A percentile compares a stretch with the other conserved stretches of the same genome.
Conservation (phyloP, 257 asterid genomes). For the Solanum ossicruentum region DNA sequence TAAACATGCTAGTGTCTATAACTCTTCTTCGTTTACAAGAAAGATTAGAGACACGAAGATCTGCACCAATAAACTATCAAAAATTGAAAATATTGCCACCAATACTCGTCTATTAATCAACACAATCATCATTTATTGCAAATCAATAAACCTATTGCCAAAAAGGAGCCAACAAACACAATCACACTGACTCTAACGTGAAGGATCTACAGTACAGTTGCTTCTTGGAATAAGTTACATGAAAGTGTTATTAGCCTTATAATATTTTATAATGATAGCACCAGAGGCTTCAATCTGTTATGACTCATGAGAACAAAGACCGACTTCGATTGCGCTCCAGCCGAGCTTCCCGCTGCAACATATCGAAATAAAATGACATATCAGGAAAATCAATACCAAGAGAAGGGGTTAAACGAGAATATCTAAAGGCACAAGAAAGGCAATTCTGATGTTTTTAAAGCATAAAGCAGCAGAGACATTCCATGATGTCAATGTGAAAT, state of each 20-base stretch:
- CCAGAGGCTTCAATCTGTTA: not conserved
- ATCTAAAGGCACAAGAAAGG: not conserved
- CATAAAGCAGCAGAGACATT: not conserved
- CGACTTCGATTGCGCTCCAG: slow-evolving; percentile 77
- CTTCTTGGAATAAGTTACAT: not conserved
- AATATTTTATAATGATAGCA: not conserved
- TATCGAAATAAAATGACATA: not conserved
- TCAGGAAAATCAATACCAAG: not conserved
- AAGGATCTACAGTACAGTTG: not conserved
- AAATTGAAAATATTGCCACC: not conserved
- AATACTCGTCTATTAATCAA: not conserved
- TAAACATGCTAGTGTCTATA: not conserved
- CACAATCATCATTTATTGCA: not conserved
- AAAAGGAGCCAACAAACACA: not conserved
- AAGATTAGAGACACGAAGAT: not conserved
- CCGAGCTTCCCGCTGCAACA: slow-evolving; percentile 88
- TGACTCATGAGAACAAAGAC: slow-evolving; percentile 58
- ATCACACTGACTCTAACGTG: not conserved
- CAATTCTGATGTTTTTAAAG: not conserved
- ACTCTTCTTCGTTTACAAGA: not conserved
- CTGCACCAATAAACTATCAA: not conserved
- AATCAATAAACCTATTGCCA: not conserved
- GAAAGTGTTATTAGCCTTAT: not conserved
- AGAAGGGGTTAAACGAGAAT: not conserved
- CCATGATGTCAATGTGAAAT: not conserved